Evolutionary conservation across 805 yeast genomes (phyloP), one percentile per base, ranked within the genome.

Genomic region (Candida caryicola): DNA sequence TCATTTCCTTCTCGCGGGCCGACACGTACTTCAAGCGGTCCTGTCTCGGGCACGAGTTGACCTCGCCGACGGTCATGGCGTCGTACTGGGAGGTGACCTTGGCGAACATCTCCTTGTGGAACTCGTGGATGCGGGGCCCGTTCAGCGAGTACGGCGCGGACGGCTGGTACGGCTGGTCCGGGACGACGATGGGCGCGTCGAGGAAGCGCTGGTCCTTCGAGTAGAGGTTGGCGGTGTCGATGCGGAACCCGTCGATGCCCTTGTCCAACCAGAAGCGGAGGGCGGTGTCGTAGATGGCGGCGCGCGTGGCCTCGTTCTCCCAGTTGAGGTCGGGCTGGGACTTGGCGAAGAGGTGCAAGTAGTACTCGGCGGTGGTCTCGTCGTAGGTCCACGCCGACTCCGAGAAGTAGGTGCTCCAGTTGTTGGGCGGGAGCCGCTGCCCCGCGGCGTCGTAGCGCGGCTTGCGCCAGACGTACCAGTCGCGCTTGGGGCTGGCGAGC

Each of bases 251-350:
- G 49, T 76, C 79, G 23, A 74, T 66, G 23, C 82, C 82, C 44
- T 68, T 67, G 35, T 73, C 68, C 39, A 69, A 69, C 82, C 83
- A 77, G 55, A 64, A 77, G 26, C 59, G 57, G 45, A 75, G 54
- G 10, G 79, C 77, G 17, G 63, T 52, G 23, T 73, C 62, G 57
- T 73, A 74, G 37, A 77, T 63, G 42, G 62, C 64, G 18, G 60
- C 39, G 54, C 49, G 55, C 32, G 55, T 49, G 37, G 57, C 72
- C 38, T 54, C 66, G 49, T 69, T 75, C 45, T 77, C 82, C 83
- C 82, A 78, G 57, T 77, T 78, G 46, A 78, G 62, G 48, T 78
- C 82, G 8, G 82, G 82, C 56, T 77, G 83, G 21, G 69, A 52
- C 32, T 57, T 57, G 12, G 79, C 79, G 58, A 76, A 77, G 37